Percentiles rank a stretch among this genome's conserved stretches.
These are phyloP conservation scores for Mortierella sp. DNA, from an alignment of 371 early-diverging fungal genomes.

Conservation along the genomic window DNA sequence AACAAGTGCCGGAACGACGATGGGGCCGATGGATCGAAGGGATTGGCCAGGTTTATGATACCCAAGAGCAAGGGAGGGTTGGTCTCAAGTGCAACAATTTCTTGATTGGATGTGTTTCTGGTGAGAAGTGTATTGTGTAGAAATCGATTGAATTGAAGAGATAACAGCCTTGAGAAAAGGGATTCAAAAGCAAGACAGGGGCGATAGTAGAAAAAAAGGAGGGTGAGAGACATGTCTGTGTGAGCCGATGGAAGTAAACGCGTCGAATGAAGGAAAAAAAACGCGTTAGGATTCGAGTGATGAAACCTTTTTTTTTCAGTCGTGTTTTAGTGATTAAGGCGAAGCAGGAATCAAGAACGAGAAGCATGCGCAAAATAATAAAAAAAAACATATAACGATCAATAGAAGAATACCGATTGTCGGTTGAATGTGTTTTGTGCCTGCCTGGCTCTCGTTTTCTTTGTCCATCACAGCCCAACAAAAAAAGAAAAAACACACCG, in stretches of 20 bases:
- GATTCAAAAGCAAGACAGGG: too few species aligned
- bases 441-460: background rate
- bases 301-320: background rate
- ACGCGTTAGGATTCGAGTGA: background rate
- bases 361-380: background rate
- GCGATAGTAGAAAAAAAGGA: too few species aligned
- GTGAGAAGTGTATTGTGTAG: too few species aligned
- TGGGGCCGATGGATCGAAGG: slow-evolving; percentile 1
- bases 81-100: slow-evolving; percentile 3
- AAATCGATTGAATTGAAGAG: too few species aligned
- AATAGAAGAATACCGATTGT: background rate
- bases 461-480: background rate
- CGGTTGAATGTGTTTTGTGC: background rate
- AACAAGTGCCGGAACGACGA: too few species aligned
- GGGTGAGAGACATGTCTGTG: too few species aligned
- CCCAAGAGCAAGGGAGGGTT: background rate
- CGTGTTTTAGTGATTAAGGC: background rate
- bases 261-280: background rate
- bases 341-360: background rate
- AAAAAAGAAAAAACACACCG: background rate
- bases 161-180: too few species aligned
- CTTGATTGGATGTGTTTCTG: background rate
- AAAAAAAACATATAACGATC: background rate
- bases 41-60: slow-evolving; percentile 4
- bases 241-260: too few species aligned